Evolutionary conservation across 1,284 basidiomycete species (phyloP), one percentile per base, ranked within the genome.

Genomic region (Inonotus hispidus): DNA sequence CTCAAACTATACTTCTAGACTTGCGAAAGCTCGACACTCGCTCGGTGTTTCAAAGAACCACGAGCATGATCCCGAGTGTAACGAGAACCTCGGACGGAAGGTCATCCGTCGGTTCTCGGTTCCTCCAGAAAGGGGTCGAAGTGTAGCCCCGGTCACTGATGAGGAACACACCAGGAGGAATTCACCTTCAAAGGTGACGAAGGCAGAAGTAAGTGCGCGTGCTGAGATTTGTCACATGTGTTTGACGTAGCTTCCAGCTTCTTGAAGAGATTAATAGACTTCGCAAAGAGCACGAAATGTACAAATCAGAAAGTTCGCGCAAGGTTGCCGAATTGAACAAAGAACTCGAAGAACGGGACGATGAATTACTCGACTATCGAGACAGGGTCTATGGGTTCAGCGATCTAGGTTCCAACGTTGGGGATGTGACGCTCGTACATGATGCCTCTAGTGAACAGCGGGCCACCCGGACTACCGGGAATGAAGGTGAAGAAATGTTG

Each of bases 181-280:
- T 10, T 2, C 58, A 14, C 58, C 71, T 21, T 67, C 72, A 8
- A 74, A 69, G 58, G 70, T 75, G 71, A 78, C 71, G 11, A 79
- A 78, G 65, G 69, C 73, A n/a, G 74, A 81, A 74, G 79, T 75
- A 60, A 32, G 66, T 47, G 13, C 8, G 32, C 38, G 11, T 21
- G 14, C 38, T 29, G 41, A 14, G 1, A n/a, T 56, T 29, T 23
- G 35, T 14, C 41, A 8, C 16, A 43, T 19, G 8, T 45, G 8
- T 23, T n/a, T 19, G 14, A n/a, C 19, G 27, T 47, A 8, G 21
- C 21, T 8, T 23, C n/a, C 23, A 57, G 47, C 46, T 52, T 10
- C 41, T 63, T 47, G 19, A 43, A 60, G 53, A 37, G 53, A 23
- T 49, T 53, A 16, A 50, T n/a, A 58, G 73, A 70, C 64, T 73